Percentiles rank a stretch among this genome's conserved stretches.
These are phyloP conservation scores for Ophiostoma ulmi DNA, from an alignment of 2,329 filamentous ascomycete genomes.

Conservation along the genomic window DNA sequence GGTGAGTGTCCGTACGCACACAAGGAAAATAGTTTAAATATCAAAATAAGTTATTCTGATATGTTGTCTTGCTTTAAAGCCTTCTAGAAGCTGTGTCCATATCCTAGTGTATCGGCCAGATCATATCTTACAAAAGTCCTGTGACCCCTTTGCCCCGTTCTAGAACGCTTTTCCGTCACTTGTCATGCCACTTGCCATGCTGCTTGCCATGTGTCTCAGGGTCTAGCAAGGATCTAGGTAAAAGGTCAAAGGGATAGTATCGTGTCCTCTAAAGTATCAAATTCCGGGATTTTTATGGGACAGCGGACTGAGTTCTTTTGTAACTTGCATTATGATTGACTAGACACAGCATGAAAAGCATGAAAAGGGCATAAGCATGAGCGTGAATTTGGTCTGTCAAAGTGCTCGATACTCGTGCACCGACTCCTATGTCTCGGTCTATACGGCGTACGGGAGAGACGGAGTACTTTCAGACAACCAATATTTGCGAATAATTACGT, in stretches of 20 bases:
- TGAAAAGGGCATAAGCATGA: not conserved
- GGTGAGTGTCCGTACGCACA: not conserved
- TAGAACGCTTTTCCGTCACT: not conserved
- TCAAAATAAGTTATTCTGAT: not conserved
- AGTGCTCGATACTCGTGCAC: not conserved
- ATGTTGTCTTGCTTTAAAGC: not conserved
- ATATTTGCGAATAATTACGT: not conserved
- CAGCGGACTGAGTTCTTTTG: not conserved
- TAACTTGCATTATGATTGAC: not conserved
- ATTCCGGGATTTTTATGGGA: not conserved
- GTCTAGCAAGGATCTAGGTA: not conserved
- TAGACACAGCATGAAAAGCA: not conserved
- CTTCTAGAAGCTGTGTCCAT: not conserved
- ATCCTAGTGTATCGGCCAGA: not conserved
- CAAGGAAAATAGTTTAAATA: not conserved
- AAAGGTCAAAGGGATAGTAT: not conserved
- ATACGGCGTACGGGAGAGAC: not conserved
- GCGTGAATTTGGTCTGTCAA: not conserved
- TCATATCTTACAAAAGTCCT: not conserved
- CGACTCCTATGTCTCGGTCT: not conserved
- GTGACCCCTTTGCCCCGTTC: not conserved
- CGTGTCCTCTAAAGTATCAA: not conserved
- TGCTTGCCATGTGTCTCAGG: not conserved
- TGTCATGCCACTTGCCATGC: not conserved
- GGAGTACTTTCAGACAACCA: not conserved